Evolutionary conservation across 495 filamentous ascomycete genomes (phyloP), one percentile per base, ranked within the genome.

Genomic region (Gamarada debralockiae): DNA sequence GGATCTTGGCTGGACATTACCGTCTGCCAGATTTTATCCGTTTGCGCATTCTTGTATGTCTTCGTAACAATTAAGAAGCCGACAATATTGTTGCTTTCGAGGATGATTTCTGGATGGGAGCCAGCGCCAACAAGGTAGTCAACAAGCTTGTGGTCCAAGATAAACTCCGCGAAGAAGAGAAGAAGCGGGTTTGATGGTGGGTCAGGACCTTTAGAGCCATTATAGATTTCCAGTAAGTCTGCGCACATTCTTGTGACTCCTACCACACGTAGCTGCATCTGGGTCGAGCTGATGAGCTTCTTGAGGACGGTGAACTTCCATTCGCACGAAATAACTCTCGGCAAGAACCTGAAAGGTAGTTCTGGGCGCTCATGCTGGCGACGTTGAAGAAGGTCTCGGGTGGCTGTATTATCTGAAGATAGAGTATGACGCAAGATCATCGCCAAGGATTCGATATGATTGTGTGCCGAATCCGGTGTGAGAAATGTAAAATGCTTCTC

Each of bases 71-170:
- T 77, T 42, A 97, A 75, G 54, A 96, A 97, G 0, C 86, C 87
- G 36, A 96, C 73, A 48, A 97, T 87, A 50, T 97, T 96, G 52
- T 76, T 76, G 62, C 87, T 87, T 55, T 89, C 80, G 37, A 71
- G 75, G 40, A 95, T 95, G 52, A 98, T 80, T 60, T 96, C 89
- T 5, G 89, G 88, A 62, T 97, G 93, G 15, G 93, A 96, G 50
- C 90, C 91, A 38, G 92, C 83, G 1, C 93, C 89, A 49, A 97
- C 82, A 23, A 98, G 79, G 65, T 97, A 95, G 41, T 89, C 82
- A 38, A 95, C 76, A 21, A 95, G 74, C 52, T 79, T 80, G 39
- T 81, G 81, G 3, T 73, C 58, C 22, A 82, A 68, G 37, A 95
- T 75, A 53, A 84, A 86, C 20, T 76, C 68, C 18, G 86, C 77